Conservation (phyloP, 352 stramenopile genomes). For the Phytophthora foliorum region DNA sequence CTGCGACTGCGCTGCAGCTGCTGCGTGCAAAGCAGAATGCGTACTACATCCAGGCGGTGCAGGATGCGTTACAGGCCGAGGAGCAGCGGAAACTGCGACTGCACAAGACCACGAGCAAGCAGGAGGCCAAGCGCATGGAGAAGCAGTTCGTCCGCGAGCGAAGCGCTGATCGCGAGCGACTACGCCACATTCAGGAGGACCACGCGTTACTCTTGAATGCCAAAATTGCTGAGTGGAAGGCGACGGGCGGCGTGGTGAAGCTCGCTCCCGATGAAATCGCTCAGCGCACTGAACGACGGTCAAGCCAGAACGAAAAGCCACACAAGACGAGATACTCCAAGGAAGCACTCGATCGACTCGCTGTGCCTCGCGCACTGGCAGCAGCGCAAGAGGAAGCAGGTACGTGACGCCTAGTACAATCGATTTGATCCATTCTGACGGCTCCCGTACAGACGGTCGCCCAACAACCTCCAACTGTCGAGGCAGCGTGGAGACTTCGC, state of each 20-base stretch:
- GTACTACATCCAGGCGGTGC: slow-evolving; percentile 68
- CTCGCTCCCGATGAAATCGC: slow-evolving; percentile 4
- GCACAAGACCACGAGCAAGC: slow-evolving; percentile 41
- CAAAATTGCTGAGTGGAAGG: slow-evolving; percentile 68
- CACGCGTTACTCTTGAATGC: slow-evolving; percentile 57
- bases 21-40: slow-evolving; percentile 35
- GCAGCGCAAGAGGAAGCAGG: slow-evolving; percentile 25
- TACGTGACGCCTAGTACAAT: slow-evolving; percentile 3
- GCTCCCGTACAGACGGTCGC: slow-evolving; percentile 12
- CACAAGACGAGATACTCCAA: slow-evolving; percentile 44
- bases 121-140: slow-evolving; percentile 60
- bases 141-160: slow-evolving; percentile 65
- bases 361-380: slow-evolving; percentile 36
- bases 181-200: slow-evolving; percentile 73
- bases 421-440: neutral
- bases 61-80: slow-evolving; percentile 63
- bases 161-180: slow-evolving; percentile 52
- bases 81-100: slow-evolving; percentile 58
- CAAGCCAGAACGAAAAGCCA: slow-evolving; percentile 32
- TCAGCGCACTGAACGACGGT: neutral
- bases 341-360: slow-evolving; percentile 55
- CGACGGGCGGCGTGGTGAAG: slow-evolving; percentile 30
- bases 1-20: slow-evolving; percentile 27
- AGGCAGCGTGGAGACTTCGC: slow-evolving; percentile 42
- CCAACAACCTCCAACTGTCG: slow-evolving; percentile 14